A percentile compares a stretch with the other conserved stretches of the same genome.
phyloP scores from a whole-genome alignment of 345 rosid species.

The Sonneratia caseolaris region DNA sequence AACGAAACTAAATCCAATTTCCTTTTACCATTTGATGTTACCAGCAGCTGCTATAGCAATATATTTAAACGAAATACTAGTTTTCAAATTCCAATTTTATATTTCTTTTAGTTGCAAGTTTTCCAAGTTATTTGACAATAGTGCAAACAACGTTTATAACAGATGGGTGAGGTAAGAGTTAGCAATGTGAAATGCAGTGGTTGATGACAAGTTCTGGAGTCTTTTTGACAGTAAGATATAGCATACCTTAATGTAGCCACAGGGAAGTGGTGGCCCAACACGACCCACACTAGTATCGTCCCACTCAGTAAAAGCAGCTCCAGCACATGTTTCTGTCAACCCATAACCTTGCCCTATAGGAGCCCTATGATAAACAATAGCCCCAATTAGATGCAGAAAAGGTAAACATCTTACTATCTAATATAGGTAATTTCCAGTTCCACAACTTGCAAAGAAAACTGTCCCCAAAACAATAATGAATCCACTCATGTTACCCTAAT shows the following conservation, averaged over 20 bases:
- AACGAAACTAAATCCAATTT: too few species aligned
- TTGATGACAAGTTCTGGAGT: neutral
- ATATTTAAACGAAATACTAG: too few species aligned
- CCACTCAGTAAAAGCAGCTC: slow-evolving; percentile 71
- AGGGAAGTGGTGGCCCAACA: slow-evolving; percentile 90
- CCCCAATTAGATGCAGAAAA: neutral
- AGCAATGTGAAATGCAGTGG: neutral
- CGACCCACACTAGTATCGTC: slow-evolving; percentile 73
- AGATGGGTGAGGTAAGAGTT: neutral
- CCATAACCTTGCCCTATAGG: slow-evolving; percentile 89
- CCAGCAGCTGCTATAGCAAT: neutral
- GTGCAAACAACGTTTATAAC: neutral
- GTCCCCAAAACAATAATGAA: neutral
- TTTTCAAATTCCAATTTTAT: too few species aligned
- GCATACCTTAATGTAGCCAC: slow-evolving; percentile 61
- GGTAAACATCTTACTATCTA: neutral
- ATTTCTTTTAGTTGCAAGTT: too few species aligned
- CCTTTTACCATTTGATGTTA: neutral
- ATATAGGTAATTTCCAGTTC: neutral
- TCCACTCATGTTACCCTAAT: neutral
- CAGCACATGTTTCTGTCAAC: slow-evolving; percentile 91
- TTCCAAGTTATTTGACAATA: neutral
- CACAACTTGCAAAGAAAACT: neutral
- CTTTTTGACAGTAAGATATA: neutral
- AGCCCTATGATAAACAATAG: slow-evolving; percentile 34